Evolutionary conservation across 805 yeast genomes (phyloP).

Genomic region (Lachancea lanzarotensis): DNA sequence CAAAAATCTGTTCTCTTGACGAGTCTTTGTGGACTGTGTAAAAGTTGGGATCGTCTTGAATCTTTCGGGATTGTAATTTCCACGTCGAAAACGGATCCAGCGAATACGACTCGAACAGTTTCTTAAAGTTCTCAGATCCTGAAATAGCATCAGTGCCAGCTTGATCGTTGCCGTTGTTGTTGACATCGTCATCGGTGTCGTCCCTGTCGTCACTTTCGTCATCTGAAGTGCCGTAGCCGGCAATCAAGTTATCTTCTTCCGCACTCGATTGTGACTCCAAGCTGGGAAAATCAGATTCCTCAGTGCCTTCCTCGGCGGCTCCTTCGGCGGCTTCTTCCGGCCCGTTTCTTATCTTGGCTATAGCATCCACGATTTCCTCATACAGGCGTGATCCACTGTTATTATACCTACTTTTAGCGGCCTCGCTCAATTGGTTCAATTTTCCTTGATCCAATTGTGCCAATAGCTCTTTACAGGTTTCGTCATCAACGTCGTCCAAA

Average conservation of each 20-base stretch:
- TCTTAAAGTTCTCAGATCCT: conserved; percentile 22
- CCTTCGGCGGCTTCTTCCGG: background rate
- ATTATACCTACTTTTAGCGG: conserved; percentile 20
- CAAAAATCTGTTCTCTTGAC: conserved; percentile 37
- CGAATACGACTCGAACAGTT: conserved; percentile 30
- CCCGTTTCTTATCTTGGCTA: background rate
- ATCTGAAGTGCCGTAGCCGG: conserved; percentile 19
- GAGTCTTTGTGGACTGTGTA: conserved; percentile 30
- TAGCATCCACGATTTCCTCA: conserved; percentile 4
- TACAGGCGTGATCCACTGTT: conserved; percentile 1
- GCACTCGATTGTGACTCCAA: background rate
- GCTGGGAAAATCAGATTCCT: conserved; percentile 3
- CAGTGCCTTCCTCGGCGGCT: background rate
- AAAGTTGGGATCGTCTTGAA: conserved; percentile 40
- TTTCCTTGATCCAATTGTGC: conserved; percentile 26
- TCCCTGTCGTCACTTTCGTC: conserved; percentile 1
- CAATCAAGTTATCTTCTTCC: conserved; percentile 8
- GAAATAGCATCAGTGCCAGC: background rate
- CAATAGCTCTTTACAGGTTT: conserved; percentile 23
- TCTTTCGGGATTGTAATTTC: conserved; percentile 38
- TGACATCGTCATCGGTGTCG: background rate
- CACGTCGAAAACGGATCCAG: conserved; percentile 44
- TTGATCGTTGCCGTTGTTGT: conserved; percentile 10
- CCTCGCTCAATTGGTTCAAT: conserved; percentile 19
- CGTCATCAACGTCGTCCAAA: conserved; percentile 35